These are phyloP conservation scores for Lachancea nothofagi DNA, from an alignment of 805 yeast genomes.

Conservation along the genomic window DNA sequence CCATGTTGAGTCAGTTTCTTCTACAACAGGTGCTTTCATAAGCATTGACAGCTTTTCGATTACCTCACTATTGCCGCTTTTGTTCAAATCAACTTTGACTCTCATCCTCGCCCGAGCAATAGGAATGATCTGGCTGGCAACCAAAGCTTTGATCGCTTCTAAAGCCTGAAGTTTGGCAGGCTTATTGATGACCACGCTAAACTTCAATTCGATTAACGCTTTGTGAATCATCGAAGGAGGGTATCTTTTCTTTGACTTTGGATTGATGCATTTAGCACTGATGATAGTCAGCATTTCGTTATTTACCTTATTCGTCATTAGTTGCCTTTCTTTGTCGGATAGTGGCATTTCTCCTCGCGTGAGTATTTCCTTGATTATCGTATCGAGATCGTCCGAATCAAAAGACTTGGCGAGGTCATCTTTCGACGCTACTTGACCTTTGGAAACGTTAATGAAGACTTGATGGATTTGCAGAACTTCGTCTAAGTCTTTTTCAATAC, in stretches of 20 bases:
- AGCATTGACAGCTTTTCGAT: conserved; percentile 39
- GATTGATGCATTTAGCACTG: conserved; percentile 88
- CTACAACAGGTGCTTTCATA: conserved; percentile 40
- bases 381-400: conserved; percentile 68
- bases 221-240: conserved; percentile 94
- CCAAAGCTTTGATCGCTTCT: conserved; percentile 78
- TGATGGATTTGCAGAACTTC: conserved; percentile 96
- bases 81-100: conserved; percentile 55
- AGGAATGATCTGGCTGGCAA: conserved; percentile 78
- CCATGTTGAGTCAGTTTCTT: conserved; percentile 43
- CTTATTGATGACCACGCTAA: conserved; percentile 66
- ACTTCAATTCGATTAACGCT: conserved; percentile 69
- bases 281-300: conserved; percentile 79
- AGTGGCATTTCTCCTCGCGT: conserved; percentile 91
- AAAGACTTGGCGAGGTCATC: conserved; percentile 74
- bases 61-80: conserved; percentile 39
- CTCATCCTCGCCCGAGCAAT: conserved; percentile 94
- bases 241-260: conserved; percentile 80
- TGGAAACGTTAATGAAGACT: conserved; percentile 86
- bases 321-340: conserved; percentile 86
- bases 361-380: conserved; percentile 73
- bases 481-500: conserved; percentile 78
- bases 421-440: conserved; percentile 86
- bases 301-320: conserved; percentile 63
- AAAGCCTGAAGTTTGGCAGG: conserved; percentile 84